Base-by-base conservation (phyloP, 345 rosid genomes). In the Erysimum cheiranthoides region DNA sequence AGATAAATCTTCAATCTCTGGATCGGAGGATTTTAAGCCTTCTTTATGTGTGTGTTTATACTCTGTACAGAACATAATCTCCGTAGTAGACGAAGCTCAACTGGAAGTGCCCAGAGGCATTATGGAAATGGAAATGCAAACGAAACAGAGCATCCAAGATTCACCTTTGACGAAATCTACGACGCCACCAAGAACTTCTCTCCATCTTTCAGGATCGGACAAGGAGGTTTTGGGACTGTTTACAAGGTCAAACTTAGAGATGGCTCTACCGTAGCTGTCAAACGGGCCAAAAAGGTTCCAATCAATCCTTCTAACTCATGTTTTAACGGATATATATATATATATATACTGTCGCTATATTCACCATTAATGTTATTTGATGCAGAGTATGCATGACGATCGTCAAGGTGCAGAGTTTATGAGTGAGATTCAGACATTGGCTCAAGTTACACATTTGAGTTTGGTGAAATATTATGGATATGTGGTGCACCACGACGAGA, bases 261-360 rank as follows among this genome's bases (percentile, higher is more conserved):
- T 83, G 98, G 98, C 75, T 84, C 86, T 0, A 30, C 79, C 17
- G 86, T 94, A 8, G 98, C 98, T 0, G 73, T 92, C 71, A 94
- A 94, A 77, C 95, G 98, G 0, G 97, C 97, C 54, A 92, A 90
- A 75, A 94, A 85, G 96, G 98, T 91, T 34, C 50, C 5, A n/a
- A 36, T 61, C 5, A n/a, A 36, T 60, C 51, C 47, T 51, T 5
- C 51, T n/a, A 28, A 42, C 6, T 61, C 14, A 3, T 64, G 39
- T 42, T 5, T 32, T 32, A 32, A 32, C 1, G 35, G 35, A 32
- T 1, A 32, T 32, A 21, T 21, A n/a, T n/a, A n/a, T n/a, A n/a
- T n/a, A n/a, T n/a, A n/a, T n/a, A n/a, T n/a, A n/a, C n/a, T 31
- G 34, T 31, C 34, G 34, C 34, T 31, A 31, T 31, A 31, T 10